Evolutionary conservation across 257 asterid species (phyloP), one percentile per base, ranked within the genome.

Genomic region (Marsdenia floribunda): DNA sequence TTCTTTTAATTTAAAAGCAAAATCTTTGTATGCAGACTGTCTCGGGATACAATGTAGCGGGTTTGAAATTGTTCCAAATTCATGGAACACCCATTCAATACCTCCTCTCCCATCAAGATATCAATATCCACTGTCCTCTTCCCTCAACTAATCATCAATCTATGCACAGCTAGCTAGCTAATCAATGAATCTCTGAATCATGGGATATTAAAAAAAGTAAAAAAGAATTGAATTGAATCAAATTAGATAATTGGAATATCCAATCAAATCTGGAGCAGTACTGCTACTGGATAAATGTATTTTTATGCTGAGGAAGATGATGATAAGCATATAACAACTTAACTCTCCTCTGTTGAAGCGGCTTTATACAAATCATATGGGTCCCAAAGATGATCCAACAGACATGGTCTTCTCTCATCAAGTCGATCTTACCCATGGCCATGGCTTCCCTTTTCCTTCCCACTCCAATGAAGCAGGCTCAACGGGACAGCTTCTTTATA

Each of bases 391-490:
- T 85, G 72, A 85, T 90, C 97, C 89, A 89, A 86, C 2, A 90
- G 97, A 71, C 93, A 91, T 0, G 96, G 89, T 24, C 83, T 81
- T 75, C 68, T 85, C 81, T 83, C 91, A 71, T 91, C 96, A 9
- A 91, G 90, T n/a, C n/a, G n/a, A n/a, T 71, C 96, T 85, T 0
- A 78, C 90, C n/a, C n/a, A n/a, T n/a, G n/a, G n/a, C 97, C 96
- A 91, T 0, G 96, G 97, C 83, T 91, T 91, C 5, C 96, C 97
- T 50, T n/a, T n/a, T n/a, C n/a, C n/a, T 91, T 91, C 0, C 97
- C 97, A 22, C 91, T 85, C 97, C 95, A 90, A 78, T 90, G 95
- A 70, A 89, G 76, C 77, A 90, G 83, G 80, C 96, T 89, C 74
- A 89, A 93, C 47, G 95, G 93, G 44, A 90, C 0, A 90, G 89